phyloP scores from a whole-genome alignment of 495 filamentous ascomycete genomes.

The Penicillium robsamsonii region DNA sequence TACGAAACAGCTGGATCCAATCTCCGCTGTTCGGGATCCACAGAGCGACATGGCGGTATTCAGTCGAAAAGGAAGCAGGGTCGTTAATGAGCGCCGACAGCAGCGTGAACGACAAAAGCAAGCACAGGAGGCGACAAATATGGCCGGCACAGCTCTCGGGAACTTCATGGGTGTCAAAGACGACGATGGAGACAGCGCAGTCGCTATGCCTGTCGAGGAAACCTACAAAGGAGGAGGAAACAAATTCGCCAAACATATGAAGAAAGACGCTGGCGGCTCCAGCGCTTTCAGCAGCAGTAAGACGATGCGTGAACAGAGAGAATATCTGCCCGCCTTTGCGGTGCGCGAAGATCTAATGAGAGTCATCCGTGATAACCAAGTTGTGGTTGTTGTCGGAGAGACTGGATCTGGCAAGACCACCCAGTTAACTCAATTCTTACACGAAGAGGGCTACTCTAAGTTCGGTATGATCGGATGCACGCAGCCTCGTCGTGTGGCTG shows the following conservation, averaged over 20 bases:
- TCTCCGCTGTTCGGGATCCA: slow-evolving; percentile 87
- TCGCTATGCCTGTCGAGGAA: slow-evolving; percentile 71
- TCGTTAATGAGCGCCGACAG: slow-evolving; percentile 86
- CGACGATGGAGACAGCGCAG: slow-evolving; percentile 87
- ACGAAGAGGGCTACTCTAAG: slow-evolving; percentile 89
- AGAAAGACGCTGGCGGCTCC: slow-evolving; percentile 71
- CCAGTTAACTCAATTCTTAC: slow-evolving; percentile 91
- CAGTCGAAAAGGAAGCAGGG: slow-evolving; percentile 89
- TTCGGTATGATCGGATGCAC: slow-evolving; percentile 91
- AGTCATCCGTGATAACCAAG: slow-evolving; percentile 95
- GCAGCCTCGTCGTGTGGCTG: slow-evolving; percentile 90
- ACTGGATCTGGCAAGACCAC: slow-evolving; percentile 97
- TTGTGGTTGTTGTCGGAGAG: slow-evolving; percentile 93
- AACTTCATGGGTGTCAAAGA: slow-evolving; percentile 95
- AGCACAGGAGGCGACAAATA: slow-evolving; percentile 91
- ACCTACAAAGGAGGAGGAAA: slow-evolving; percentile 60
- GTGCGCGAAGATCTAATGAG: slow-evolving; percentile 93
- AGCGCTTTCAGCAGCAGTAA: slow-evolving; percentile 94
- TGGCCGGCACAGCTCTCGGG: slow-evolving; percentile 87
- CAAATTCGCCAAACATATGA: slow-evolving; percentile 90
- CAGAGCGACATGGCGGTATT: slow-evolving; percentile 99
- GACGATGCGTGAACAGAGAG: slow-evolving; percentile 83
- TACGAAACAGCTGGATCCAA: slow-evolving; percentile 94
- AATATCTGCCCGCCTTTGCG: slow-evolving; percentile 94
- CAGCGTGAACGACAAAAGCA: slow-evolving; percentile 93